A percentile compares a stretch with the other conserved stretches of the same genome.
Evolutionary conservation across 345 rosid genomes (phyloP).

Genomic region (Brassica incana): DNA sequence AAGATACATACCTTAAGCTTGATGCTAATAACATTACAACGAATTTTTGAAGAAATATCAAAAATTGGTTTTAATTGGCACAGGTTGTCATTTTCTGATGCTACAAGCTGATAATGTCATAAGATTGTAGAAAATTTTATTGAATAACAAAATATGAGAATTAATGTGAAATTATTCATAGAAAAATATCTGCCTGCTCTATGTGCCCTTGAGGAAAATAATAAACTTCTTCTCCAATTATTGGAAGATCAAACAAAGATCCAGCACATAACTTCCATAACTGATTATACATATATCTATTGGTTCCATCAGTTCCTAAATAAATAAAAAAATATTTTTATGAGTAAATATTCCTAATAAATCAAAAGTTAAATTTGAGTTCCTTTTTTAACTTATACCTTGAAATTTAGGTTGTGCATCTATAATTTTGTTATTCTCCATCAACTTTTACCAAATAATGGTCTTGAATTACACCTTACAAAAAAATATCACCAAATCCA

Average conservation of each 20-base stretch:
- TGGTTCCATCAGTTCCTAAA: background rate
- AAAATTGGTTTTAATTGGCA: background rate
- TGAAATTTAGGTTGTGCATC: background rate
- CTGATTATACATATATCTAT: background rate
- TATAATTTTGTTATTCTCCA: background rate
- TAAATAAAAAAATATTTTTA: background rate
- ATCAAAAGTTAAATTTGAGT: background rate
- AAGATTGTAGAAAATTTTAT: background rate
- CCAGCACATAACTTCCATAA: background rate
- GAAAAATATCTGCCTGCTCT: background rate
- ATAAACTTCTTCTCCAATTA: background rate
- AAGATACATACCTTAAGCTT: background rate
- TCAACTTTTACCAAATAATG: background rate
- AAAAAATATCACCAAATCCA: background rate
- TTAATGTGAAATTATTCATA: background rate
- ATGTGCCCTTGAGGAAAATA: background rate
- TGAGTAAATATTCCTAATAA: background rate
- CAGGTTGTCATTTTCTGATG: background rate
- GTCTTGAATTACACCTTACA: background rate
- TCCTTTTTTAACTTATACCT: background rate
- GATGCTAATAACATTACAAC: background rate
- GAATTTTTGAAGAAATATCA: background rate
- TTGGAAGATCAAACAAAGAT: background rate
- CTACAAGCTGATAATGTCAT: background rate
- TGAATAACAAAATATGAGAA: background rate